A percentile compares a stretch with the other conserved stretches of the same genome.
These are phyloP conservation scores for Agarophyton chilense DNA, from an alignment of 23 red algal genomes.

Conservation along the genomic window DNA sequence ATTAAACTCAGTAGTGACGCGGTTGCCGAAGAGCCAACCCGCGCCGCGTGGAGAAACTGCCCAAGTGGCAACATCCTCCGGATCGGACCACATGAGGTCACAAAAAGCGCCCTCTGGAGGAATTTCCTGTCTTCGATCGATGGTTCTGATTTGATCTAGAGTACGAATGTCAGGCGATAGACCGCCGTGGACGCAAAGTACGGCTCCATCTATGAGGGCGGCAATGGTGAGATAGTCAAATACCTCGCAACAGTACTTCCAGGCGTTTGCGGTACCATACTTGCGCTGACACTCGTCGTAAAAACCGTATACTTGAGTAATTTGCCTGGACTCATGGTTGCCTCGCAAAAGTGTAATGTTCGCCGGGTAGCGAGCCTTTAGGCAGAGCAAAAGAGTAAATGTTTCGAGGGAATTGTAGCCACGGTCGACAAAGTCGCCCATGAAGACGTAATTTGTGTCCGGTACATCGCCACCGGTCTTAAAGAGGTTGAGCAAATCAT, in stretches of 20 bases:
- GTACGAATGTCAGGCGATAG: slow-evolving; percentile 98
- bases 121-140: slow-evolving; percentile 98
- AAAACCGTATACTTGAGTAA: slow-evolving; percentile 99
- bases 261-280: slow-evolving; percentile 98
- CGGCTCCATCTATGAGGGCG: slow-evolving; percentile 89
- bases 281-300: slow-evolving; percentile 99
- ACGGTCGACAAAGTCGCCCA: slow-evolving; percentile 99
- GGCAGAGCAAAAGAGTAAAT: slow-evolving; percentile 93
- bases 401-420: slow-evolving; percentile 98
- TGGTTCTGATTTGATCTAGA: slow-evolving; percentile 96
- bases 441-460: slow-evolving; percentile 96
- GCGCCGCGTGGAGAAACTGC: slow-evolving; percentile 96
- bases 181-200: slow-evolving; percentile 98
- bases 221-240: slow-evolving; percentile 99
- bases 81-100: slow-evolving; percentile 99
- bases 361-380: slow-evolving; percentile 97
- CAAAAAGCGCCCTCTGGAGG: slow-evolving; percentile 98
- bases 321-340: slow-evolving; percentile 98
- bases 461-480: slow-evolving; percentile 96
- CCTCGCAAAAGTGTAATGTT: slow-evolving; percentile 96
- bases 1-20: slow-evolving; percentile 96
- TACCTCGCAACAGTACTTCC: slow-evolving; percentile 99
- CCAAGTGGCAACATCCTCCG: slow-evolving; percentile 98
- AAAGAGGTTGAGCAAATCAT: slow-evolving; percentile 97
- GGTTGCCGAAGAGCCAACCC: slow-evolving; percentile 97